A percentile compares a stretch with the other conserved stretches of the same genome.
These are phyloP conservation scores for Aspergillus jensenii DNA, from an alignment of 2,329 filamentous ascomycete genomes.

Conservation along the genomic window DNA sequence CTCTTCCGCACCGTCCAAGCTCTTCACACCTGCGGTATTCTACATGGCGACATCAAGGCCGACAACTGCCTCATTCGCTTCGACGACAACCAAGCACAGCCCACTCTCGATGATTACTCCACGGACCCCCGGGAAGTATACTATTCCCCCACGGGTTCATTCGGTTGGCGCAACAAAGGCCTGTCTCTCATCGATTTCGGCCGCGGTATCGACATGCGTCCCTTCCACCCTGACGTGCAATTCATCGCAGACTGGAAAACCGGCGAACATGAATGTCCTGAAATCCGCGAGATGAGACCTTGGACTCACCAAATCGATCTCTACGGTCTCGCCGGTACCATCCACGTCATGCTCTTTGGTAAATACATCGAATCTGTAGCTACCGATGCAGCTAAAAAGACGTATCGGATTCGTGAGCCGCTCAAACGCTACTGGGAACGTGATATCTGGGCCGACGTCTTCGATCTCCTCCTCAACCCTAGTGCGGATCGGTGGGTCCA, in stretches of 20 bases:
- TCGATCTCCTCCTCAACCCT: slow-evolving; percentile 85
- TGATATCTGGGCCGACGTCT: slow-evolving; percentile 81
- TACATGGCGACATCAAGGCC: slow-evolving; percentile 92
- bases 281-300: slow-evolving; percentile 89
- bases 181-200: slow-evolving; percentile 92
- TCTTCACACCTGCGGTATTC: slow-evolving; percentile 72
- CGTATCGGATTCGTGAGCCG: slow-evolving; percentile 76
- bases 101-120: slow-evolving; percentile 24
- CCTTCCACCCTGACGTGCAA: slow-evolving; percentile 71
- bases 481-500: slow-evolving; percentile 56
- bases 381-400: slow-evolving; percentile 46
- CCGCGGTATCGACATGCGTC: slow-evolving; percentile 87
- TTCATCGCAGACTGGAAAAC: slow-evolving; percentile 98
- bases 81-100: slow-evolving; percentile 48
- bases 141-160: slow-evolving; percentile 71
- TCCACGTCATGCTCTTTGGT: slow-evolving; percentile 88
- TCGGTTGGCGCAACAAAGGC: slow-evolving; percentile 79
- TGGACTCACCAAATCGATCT: slow-evolving; percentile 99
- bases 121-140: slow-evolving; percentile 42
- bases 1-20: slow-evolving; percentile 86
- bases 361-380: slow-evolving; percentile 81
- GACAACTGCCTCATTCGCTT: slow-evolving; percentile 94
- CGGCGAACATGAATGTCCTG: slow-evolving; percentile 80
- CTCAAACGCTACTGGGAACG: slow-evolving; percentile 97
- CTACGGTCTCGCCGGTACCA: slow-evolving; percentile 82